These are phyloP conservation scores for Dactylonectria estremocensis DNA, from an alignment of 2,329 filamentous ascomycete species.

Conservation along the genomic window DNA sequence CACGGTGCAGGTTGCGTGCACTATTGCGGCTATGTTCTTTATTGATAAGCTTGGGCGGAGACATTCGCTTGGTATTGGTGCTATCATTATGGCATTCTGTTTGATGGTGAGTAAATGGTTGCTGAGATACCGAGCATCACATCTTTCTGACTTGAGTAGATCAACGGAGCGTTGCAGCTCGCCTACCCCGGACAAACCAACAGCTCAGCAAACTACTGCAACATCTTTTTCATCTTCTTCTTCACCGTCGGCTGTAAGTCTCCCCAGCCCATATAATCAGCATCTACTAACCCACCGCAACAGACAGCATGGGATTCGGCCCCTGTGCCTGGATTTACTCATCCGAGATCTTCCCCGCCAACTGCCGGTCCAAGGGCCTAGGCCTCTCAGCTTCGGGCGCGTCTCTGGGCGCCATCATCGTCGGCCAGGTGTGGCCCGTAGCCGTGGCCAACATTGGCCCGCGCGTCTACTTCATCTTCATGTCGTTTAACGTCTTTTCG, in stretches of 20 bases:
- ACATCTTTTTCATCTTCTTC: slow-evolving; percentile 70
- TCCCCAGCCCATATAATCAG: too few species aligned
- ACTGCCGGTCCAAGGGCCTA: slow-evolving; percentile 69
- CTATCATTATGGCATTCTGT: slow-evolving; percentile 66
- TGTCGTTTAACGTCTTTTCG: slow-evolving; percentile 40
- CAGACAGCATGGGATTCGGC: slow-evolving; percentile 68
- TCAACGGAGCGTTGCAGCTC: slow-evolving; percentile 68
- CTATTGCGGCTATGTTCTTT: slow-evolving; percentile 69
- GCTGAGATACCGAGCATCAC: not conserved
- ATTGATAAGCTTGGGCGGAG: slow-evolving; percentile 68
- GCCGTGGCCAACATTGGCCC: slow-evolving; percentile 66
- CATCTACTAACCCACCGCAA: not conserved
- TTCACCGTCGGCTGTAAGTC: slow-evolving; percentile 66
- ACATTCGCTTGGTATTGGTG: slow-evolving; percentile 64
- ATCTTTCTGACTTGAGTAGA: slow-evolving; percentile 50
- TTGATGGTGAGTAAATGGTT: slow-evolving; percentile 61
- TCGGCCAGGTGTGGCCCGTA: slow-evolving; percentile 70
- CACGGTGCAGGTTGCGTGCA: slow-evolving; percentile 70
- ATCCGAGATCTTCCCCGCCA: slow-evolving; percentile 73
- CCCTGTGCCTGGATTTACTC: slow-evolving; percentile 73
- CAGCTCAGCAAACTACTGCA: slow-evolving; percentile 63
- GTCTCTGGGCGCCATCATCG: slow-evolving; percentile 69
- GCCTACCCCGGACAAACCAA: slow-evolving; percentile 66
- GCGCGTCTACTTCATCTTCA: slow-evolving; percentile 70
- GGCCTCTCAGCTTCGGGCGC: slow-evolving; percentile 69